Base-by-base conservation (phyloP, 2,329 filamentous ascomycete species). In the Akanthomyces dipterigenus region DNA sequence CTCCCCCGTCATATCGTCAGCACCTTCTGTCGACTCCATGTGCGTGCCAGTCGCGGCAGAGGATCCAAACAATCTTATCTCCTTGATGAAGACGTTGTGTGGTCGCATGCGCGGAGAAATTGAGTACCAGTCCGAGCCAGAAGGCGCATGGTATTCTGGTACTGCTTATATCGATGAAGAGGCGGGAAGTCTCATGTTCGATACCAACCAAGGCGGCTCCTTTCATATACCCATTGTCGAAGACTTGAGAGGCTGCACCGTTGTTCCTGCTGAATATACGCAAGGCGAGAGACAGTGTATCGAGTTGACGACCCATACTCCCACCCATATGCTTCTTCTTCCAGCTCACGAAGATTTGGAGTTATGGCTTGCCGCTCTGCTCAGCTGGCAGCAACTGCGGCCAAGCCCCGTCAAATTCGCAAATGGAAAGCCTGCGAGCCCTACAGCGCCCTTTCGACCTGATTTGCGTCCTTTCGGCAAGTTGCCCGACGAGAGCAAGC, bases 41-140 rank as follows among this genome's bases (percentile, higher is more conserved):
- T 80, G 82, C 2, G 72, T 82, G 26, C 85, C 86, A 3, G 77
- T 88, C 54, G 81, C 82, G 40, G 87, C 86, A 4, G 81, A 83
- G 22, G 88, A 92, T 72, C 85, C 88, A 43, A 88, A 88, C 67
- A 89, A 86, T 69, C 82, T 93, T 28, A 76, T 92, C 59, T 80
- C 85, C 67, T 75, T 95, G 63, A 93, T 95, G 89, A 90, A 87
- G 71, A 87, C 82, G 26, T 77, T 91, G 7, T 89, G 88, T 68
- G 90, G 91, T 31, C 83, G 87, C 65, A 95, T 93, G 90, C 87
- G 86, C 67, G 90, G 90, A 61, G 86, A 88, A 66, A 80, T 92
- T 34, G 87, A 90, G 65, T 93, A 90, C 70, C 85, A 88, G 67
- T 79, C 80, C 48, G 84, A 85, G 42, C 78, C 80, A 16, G 77